A percentile compares a stretch with the other conserved stretches of the same genome.
Evolutionary conservation across 2,329 filamentous ascomycete species (phyloP).

Genomic region (Biscogniauxia mediterranea): DNA sequence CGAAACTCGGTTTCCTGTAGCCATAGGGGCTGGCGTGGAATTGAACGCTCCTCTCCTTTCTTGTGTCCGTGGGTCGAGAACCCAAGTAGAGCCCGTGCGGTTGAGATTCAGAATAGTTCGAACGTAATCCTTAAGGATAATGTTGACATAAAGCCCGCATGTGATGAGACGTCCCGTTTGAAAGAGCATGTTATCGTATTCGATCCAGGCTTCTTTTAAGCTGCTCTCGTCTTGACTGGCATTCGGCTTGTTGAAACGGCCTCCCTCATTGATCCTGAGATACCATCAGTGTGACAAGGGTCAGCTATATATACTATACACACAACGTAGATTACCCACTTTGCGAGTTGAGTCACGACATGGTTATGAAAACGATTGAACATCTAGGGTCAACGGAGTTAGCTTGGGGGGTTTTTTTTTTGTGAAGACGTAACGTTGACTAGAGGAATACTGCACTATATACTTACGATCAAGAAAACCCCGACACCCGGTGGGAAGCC

Average conservation of each 20-base stretch:
- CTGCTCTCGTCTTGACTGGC: constrained; percentile 4
- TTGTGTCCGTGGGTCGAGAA: constrained; percentile 29
- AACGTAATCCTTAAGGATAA: constrained; percentile 40
- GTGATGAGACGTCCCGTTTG: constrained; percentile 44
- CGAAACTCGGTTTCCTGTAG: constrained; percentile 49
- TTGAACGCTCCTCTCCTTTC: constrained; percentile 26
- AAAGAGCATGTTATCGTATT: constrained; percentile 40
- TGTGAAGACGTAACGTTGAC: neutral
- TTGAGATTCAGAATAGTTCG: constrained; percentile 47
- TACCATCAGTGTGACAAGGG: neutral
- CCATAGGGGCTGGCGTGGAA: constrained; percentile 31
- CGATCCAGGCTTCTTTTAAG: constrained; percentile 17
- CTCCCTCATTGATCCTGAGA: constrained; percentile 70
- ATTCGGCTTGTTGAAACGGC: constrained; percentile 66
- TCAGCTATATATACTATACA: neutral
- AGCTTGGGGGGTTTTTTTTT: no score
- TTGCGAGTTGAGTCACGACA: constrained; percentile 71
- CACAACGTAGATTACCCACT: constrained; percentile 23
- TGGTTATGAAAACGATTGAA: constrained; percentile 85
- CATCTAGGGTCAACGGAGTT: constrained; percentile 43
- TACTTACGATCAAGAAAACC: constrained; percentile 57
- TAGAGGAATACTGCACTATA: neutral
- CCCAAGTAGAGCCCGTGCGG: constrained; percentile 35
- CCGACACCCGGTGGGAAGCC: constrained; percentile 70
- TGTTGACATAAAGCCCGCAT: constrained; percentile 57